Conservation (phyloP, 2,329 filamentous ascomycete genomes). For the Beauveria rudraprayagi region DNA sequence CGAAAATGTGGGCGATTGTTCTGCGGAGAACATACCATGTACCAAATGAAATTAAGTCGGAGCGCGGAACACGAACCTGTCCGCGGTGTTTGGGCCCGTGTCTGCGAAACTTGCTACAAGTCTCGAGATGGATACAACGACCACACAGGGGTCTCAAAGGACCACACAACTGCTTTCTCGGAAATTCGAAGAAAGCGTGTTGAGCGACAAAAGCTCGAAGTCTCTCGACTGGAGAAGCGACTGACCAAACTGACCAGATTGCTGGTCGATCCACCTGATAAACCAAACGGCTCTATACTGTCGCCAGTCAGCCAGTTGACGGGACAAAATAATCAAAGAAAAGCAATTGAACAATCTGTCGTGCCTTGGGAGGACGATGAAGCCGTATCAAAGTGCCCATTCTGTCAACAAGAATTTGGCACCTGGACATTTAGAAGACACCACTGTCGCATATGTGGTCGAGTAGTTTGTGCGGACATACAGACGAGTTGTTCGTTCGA, state of each 20-base stretch:
- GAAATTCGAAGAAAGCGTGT: constrained; percentile 67
- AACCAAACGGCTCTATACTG: constrained; percentile 49
- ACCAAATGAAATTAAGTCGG: constrained; percentile 94
- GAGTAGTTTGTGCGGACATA: constrained; percentile 84
- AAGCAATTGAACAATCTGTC: constrained; percentile 79
- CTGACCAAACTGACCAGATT: constrained; percentile 83
- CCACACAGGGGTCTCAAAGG: constrained; percentile 60
- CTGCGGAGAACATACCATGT: constrained; percentile 98
- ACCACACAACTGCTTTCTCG: constrained; percentile 66
- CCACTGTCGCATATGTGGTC: constrained; percentile 88
- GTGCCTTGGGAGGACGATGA: constrained; percentile 94
- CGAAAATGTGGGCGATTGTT: constrained; percentile 88
- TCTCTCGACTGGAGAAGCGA: constrained; percentile 83
- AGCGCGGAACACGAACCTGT: constrained; percentile 85
- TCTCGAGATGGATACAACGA: constrained; percentile 94
- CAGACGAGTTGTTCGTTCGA: constrained; percentile 79
- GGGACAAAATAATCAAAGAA: constrained; percentile 67
- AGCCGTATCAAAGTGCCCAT: constrained; percentile 72
- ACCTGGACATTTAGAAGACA: constrained; percentile 88
- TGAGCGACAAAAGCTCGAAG: constrained; percentile 78
- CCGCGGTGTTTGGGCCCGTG: constrained; percentile 83
- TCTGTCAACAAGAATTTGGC: constrained; percentile 93
- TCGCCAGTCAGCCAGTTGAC: constrained; percentile 54
- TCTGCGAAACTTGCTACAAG: constrained; percentile 99
- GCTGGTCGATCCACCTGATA: constrained; percentile 65